Percentiles rank a stretch among this genome's conserved stretches.
These are phyloP conservation scores for Colletotrichum sp. DNA, from an alignment of 2,329 filamentous ascomycete species.

Conservation along the genomic window DNA sequence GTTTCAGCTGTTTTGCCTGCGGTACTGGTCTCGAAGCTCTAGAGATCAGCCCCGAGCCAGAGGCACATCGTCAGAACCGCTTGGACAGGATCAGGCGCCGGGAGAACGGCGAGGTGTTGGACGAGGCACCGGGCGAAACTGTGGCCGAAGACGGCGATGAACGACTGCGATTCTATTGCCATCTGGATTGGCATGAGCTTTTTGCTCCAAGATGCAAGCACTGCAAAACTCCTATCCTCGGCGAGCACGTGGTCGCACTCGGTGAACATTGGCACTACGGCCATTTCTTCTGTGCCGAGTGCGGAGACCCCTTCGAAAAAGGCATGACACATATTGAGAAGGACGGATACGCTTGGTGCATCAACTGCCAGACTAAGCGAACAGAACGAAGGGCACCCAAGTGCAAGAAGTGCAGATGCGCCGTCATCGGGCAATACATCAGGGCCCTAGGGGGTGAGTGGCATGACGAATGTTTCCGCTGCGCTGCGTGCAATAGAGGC, in stretches of 20 bases:
- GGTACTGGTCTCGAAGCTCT: conserved; percentile 90
- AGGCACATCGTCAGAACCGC: conserved; percentile 71
- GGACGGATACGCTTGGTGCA: conserved; percentile 97
- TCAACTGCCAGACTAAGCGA: conserved; percentile 88
- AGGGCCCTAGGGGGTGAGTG: conserved; percentile 90
- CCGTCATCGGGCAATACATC: conserved; percentile 89
- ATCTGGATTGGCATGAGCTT: conserved; percentile 97
- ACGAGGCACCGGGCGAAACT: conserved; percentile 68
- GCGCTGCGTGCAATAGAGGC: conserved; percentile 64
- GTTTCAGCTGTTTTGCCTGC: conserved; percentile 89
- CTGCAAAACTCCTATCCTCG: conserved; percentile 95
- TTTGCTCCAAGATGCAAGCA: conserved; percentile 94
- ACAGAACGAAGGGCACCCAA: conserved; percentile 89
- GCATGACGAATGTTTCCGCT: conserved; percentile 92
- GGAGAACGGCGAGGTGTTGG: conserved; percentile 60
- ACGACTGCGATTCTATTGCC: conserved; percentile 87
- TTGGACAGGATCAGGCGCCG: conserved; percentile 74
- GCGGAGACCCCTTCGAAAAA: conserved; percentile 88
- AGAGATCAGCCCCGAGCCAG: conserved; percentile 93
- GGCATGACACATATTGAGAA: conserved; percentile 83
- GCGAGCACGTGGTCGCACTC: conserved; percentile 91
- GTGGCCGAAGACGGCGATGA: conserved; percentile 76
- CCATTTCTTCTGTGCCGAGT: conserved; percentile 99
- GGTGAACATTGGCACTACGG: conserved; percentile 97
- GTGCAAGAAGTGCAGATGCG: conserved; percentile 82